These are phyloP conservation scores for Mercurialis annua DNA, from an alignment of 345 rosid genomes.

Conservation along the genomic window DNA sequence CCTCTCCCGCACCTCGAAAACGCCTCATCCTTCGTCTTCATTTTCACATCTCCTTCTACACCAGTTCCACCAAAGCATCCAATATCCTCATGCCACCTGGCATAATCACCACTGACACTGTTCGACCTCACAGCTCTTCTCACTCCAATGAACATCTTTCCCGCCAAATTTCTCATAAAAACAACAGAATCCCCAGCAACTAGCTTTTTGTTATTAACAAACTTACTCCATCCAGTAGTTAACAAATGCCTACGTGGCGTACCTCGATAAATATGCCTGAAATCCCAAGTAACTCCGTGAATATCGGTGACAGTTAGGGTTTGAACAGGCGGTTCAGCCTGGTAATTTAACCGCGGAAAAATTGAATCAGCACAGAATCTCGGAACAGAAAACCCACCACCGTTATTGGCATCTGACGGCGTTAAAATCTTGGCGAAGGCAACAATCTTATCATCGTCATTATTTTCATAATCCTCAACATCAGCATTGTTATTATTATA, in stretches of 20 bases:
- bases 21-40: conserved; percentile 17
- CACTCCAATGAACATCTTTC: conserved; percentile 66
- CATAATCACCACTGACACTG: conserved; percentile 32
- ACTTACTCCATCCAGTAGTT: conserved; percentile 97
- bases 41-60: conserved; percentile 22
- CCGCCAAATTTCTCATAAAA: conserved; percentile 59
- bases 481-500: too few relatives aligned
- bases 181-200: conserved; percentile 89
- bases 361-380: conserved; percentile 85
- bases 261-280: conserved; percentile 83
- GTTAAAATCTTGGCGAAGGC: conserved; percentile 73
- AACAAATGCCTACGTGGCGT: conserved; percentile 86
- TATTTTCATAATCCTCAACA: conserved; percentile 13
- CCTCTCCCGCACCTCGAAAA: conserved; percentile 44
- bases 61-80: conserved; percentile 3
- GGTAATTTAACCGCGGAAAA: conserved; percentile 71
- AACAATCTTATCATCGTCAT: conserved; percentile 34
- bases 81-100: conserved; percentile 49
- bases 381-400: conserved; percentile 96
- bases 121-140: conserved; percentile 44
- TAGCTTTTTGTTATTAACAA: conserved; percentile 77
- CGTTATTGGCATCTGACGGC: conserved; percentile 90
- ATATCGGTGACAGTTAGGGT: conserved; percentile 61
- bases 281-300: conserved; percentile 68
- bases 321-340: conserved; percentile 84